Evolutionary conservation across 495 filamentous ascomycete species (phyloP).

Genomic region (Immersiella caudata): DNA sequence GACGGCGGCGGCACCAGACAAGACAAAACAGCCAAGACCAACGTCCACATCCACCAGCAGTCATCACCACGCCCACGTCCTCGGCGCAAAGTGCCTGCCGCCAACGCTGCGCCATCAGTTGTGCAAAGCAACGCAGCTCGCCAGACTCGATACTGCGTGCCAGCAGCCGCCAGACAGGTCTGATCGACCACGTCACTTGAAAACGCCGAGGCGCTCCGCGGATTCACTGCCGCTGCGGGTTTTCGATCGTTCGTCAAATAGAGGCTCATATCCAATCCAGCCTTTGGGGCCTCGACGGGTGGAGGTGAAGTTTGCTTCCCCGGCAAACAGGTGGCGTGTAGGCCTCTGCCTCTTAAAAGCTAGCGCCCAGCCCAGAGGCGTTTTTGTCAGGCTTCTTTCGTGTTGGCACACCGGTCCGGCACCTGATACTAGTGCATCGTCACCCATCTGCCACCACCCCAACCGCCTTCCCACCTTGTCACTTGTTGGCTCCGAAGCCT

Average conservation of each 20-base stretch:
- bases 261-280: neutral
- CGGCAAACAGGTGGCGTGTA: conserved; percentile 27
- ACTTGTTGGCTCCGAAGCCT: neutral
- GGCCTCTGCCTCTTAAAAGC: conserved; percentile 11
- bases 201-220: neutral
- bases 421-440: conserved; percentile 6
- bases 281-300: neutral
- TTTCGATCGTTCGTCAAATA: neutral
- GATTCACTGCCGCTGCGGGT: neutral
- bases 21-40: conserved; percentile 1
- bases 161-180: neutral
- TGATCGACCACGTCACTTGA: neutral
- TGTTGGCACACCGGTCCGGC: conserved; percentile 18
- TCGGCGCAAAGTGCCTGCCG: neutral
- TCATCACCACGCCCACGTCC: neutral
- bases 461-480: conserved; percentile 10
- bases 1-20: neutral
- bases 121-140: neutral
- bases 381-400: conserved; percentile 16
- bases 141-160: neutral
- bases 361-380: neutral
- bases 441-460: conserved; percentile 14
- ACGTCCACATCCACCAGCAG: neutral
- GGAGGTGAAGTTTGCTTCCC: conserved; percentile 24
- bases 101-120: neutral